Evolutionary conservation across 2,329 filamentous ascomycete species (phyloP), one percentile per base, ranked within the genome.

Genomic region (Didymella glomerata): DNA sequence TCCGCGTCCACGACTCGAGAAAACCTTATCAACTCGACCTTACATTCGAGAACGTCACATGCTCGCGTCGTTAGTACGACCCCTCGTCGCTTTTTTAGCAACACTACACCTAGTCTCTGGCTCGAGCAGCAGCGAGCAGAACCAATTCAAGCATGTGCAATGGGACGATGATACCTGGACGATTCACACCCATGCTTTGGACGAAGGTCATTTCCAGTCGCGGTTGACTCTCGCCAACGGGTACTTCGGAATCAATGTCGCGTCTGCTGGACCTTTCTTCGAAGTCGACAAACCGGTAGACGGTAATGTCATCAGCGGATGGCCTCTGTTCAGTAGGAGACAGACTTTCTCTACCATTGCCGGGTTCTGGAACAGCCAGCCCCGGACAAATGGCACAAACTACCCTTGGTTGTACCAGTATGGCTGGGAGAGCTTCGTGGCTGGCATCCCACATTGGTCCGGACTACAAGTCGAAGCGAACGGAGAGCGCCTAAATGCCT

Each of bases 321-420:
- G 89, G 89, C 89, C 89, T 14, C 78, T 91, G 2, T 89, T 85
- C 73, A 83, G 85, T 57, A 77, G 82, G 22, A 80, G 88, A 32
- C 86, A 90, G 66, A 84, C 85, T 0, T 90, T 91, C 70, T 86
- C 86, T 2, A 90, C 88, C 0, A 84, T 91, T 27, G 83, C 86
- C 4, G 88, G 88, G 1, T 90, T 91, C 69, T 91, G 83, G 71
- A 83, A 90, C 61, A 79, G 79, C 3, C 86, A 90, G 69, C 80
- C 82, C 2, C 82, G 80, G 28, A 85, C 83, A 0, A 86, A 85
- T 44, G 82, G 83, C 0, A 84, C 84, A 7, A 91, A 91, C 65
- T 90, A 88, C 65, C 82, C 82, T 0, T 91, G 89, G 88, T 73
- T 92, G 42, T 82, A 85, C 55, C 85, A 91, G 64, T 89, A 90